phyloP scores from a whole-genome alignment of 179 eudicot species.

The Amaranthus tricolor region DNA sequence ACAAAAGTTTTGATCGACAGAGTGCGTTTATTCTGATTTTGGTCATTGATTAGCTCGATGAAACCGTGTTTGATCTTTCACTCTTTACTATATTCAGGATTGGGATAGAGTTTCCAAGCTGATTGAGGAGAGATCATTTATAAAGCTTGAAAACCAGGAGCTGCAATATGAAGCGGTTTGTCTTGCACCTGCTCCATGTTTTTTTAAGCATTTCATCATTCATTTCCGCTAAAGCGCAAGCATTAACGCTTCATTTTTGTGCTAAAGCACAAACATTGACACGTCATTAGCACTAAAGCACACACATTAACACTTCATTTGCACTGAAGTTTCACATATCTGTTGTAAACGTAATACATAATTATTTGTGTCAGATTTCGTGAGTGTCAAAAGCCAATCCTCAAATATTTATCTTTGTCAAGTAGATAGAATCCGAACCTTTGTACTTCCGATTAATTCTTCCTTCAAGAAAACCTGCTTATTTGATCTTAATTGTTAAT shows the following conservation, averaged over 20 bases:
- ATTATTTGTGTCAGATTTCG: too few species aligned
- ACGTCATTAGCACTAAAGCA: neutral
- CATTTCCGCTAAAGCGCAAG: neutral
- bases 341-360: too few species aligned
- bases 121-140: constrained; percentile 24
- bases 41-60: neutral
- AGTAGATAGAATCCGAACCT: neutral
- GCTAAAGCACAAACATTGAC: neutral
- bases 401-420: neutral
- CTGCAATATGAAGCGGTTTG: constrained; percentile 33
- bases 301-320: neutral
- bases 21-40: neutral
- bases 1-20: neutral
- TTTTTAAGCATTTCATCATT: neutral
- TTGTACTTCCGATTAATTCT: neutral
- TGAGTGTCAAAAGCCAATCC: too few species aligned
- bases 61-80: neutral
- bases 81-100: constrained; percentile 18
- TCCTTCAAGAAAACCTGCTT: neutral
- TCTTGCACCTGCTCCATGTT: constrained; percentile 1
- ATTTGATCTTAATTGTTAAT: neutral
- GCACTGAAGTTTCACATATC: neutral
- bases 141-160: constrained; percentile 31
- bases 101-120: constrained; percentile 31
- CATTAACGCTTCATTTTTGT: neutral